Evolutionary conservation across 2,329 filamentous ascomycete genomes (phyloP), one percentile per base, ranked within the genome.

Genomic region (Botrytis porri): DNA sequence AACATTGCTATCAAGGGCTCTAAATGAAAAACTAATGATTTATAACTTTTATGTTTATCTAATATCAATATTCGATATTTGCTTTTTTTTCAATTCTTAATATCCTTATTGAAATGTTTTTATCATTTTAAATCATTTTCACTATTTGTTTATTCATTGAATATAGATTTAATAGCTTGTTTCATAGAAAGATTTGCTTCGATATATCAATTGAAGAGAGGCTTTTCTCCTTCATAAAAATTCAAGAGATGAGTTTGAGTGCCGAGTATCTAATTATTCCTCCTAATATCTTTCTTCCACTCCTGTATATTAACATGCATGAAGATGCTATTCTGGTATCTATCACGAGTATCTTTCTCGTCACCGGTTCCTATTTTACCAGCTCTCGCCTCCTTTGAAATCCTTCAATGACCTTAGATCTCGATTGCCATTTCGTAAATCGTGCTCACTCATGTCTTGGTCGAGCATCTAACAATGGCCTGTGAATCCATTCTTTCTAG

Each of bases 171-270:
- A n/a, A n/a, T n/a, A n/a, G n/a, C n/a, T n/a, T n/a, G n/a, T n/a
- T n/a, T n/a, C n/a, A n/a, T n/a, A n/a, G n/a, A n/a, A n/a, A n/a
- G n/a, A n/a, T n/a, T n/a, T n/a, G n/a, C n/a, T n/a, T n/a, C n/a
- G n/a, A n/a, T n/a, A n/a, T n/a, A n/a, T n/a, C n/a, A n/a, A n/a
- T n/a, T n/a, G n/a, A 51, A 37, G 7, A 8, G 37, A 8, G 20
- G 12, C n/a, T 51, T 3, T 16, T 16, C 6, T 3, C 12, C 7
- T 51, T 3, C 25, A 5, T 12, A 12, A 14, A 14, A 16, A 16
- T 51, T n/a, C 48, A 6, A n/a, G 2, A 3, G n/a, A 12, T 6
- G 2, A 5, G 4, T 51, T 3, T n/a, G 1, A 6, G 16, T 57
- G 0, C 1, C 51, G 14, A 29, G 14, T 57, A 18, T 18, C 14